Conservation (phyloP, 176 grass and related monocot species). For the Zoysia japonica region DNA sequence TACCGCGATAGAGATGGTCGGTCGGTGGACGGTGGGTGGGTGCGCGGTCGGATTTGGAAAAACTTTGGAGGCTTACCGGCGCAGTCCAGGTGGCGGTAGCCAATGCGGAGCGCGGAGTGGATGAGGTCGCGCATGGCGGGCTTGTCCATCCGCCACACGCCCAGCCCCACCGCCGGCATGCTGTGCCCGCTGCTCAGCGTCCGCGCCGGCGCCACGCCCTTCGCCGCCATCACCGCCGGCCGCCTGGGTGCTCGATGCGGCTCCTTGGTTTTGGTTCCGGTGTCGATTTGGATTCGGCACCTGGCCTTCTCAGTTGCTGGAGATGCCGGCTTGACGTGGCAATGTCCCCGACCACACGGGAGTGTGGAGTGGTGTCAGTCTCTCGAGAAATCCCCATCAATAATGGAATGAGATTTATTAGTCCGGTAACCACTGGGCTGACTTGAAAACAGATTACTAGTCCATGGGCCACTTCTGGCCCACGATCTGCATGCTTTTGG, state of each 20-base stretch:
- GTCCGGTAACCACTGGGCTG: too few relatives aligned
- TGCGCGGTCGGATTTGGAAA: not conserved
- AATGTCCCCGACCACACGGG: too few relatives aligned
- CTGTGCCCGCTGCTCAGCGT: slow-evolving; percentile 65
- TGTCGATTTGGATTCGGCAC: not conserved
- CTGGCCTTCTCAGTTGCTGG: not conserved
- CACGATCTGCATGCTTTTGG: too few relatives aligned
- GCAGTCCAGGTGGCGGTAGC: slow-evolving; percentile 96
- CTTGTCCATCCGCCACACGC: slow-evolving; percentile 89
- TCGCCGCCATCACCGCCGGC: slow-evolving; percentile 37
- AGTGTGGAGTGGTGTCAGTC: too few relatives aligned
- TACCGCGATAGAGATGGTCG: not conserved
- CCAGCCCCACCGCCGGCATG: slow-evolving; percentile 85
- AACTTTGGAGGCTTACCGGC: slow-evolving; percentile 51
- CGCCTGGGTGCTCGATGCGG: not conserved
- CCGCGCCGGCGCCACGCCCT: slow-evolving; percentile 45
- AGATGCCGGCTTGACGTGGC: not conserved
- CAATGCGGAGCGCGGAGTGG: slow-evolving; percentile 77
- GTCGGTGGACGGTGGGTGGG: not conserved
- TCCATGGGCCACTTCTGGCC: too few relatives aligned
- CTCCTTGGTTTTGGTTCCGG: not conserved
- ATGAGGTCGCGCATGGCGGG: slow-evolving; percentile 72
- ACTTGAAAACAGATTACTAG: too few relatives aligned
- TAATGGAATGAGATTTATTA: too few relatives aligned
- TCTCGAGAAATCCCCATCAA: too few relatives aligned